Conservation (phyloP, 192 early-diverging fungal genomes). For the Rhizophagus sp. region DNA sequence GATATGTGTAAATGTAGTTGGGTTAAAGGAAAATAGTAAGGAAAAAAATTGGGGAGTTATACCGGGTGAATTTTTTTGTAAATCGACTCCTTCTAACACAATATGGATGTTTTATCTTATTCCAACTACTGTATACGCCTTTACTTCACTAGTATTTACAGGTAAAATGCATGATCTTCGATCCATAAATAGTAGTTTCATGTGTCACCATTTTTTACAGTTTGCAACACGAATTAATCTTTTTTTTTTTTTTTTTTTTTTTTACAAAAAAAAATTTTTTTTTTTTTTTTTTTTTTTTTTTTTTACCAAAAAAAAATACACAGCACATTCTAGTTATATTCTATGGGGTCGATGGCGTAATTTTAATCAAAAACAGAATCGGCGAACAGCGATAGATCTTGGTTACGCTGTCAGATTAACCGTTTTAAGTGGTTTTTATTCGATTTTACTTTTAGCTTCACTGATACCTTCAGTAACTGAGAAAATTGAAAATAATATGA, state of each 20-base stretch:
- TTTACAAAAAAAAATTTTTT: neutral
- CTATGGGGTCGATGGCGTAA: neutral
- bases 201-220: neutral
- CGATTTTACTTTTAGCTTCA: neutral
- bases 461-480: neutral
- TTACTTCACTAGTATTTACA: neutral
- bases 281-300: neutral
- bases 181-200: too few species aligned
- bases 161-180: neutral
- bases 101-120: neutral
- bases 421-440: conserved; percentile 9
- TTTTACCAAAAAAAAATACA: neutral
- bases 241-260: neutral
- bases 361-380: conserved; percentile 3
- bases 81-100: neutral
- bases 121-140: neutral
- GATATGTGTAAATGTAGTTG: neutral
- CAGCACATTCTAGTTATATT: neutral
- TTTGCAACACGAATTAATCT: too few species aligned
- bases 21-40: neutral
- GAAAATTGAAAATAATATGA: neutral
- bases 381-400: neutral
- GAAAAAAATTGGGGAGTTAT: neutral
- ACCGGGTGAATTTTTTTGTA: neutral
- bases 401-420: conserved; percentile 6